These are phyloP conservation scores for Solanum chilense DNA, from an alignment of 257 asterid genomes.

Conservation along the genomic window DNA sequence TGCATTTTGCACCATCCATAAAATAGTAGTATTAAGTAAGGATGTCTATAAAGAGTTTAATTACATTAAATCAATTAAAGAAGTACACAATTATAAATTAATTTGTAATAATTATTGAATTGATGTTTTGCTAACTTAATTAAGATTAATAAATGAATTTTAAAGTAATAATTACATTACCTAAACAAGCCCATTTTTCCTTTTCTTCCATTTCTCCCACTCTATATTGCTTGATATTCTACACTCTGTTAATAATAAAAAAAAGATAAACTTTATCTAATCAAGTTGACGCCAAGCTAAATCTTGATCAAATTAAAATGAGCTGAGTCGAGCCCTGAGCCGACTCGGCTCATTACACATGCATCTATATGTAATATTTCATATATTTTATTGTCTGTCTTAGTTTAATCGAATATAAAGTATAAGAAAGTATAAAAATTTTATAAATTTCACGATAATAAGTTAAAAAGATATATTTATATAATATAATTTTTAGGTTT, in stretches of 20 bases:
- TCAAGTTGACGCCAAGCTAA: neutral
- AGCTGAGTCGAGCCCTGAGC: neutral
- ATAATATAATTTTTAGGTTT: no score
- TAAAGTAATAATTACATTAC: neutral
- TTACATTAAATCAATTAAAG: neutral
- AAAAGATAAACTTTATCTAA: neutral
- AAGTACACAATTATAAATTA: neutral
- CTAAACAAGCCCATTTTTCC: neutral
- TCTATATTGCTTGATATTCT: no score
- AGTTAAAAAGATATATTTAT: neutral
- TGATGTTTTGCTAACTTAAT: neutral
- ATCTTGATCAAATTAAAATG: neutral
- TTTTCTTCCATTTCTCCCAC: neutral
- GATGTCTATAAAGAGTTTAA: neutral
- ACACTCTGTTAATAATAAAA: no score
- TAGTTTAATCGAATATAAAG: no score
- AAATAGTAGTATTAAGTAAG: neutral
- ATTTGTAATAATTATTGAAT: neutral
- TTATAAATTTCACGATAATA: neutral
- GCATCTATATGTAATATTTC: neutral
- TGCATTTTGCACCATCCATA: neutral
- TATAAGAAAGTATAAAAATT: no score
- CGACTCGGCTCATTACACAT: neutral
- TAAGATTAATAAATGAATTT: neutral
- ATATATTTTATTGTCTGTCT: neutral